Evolutionary conservation across 2,329 filamentous ascomycete genomes (phyloP).

Genomic region (Arthroderma sp.): DNA sequence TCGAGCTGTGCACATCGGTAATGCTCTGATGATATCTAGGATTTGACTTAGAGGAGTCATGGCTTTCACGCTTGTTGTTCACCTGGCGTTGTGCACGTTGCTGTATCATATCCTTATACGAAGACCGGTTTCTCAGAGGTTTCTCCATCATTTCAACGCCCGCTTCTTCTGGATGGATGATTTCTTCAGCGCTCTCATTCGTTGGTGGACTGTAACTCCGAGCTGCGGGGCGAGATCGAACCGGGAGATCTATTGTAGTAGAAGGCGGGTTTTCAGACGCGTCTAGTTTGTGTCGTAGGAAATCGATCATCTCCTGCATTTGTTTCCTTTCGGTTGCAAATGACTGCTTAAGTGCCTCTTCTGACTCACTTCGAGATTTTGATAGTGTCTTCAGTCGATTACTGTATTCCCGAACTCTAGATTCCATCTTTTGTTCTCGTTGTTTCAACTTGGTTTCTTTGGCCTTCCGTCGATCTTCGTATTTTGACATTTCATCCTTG

Average conservation of each 20-base stretch:
- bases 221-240: too few species aligned
- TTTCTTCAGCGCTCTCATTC: too few species aligned
- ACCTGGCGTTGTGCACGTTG: too few species aligned
- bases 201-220: too few species aligned
- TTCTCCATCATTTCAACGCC: too few species aligned
- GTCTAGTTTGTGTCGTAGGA: conserved; percentile 21
- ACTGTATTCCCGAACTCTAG: conserved; percentile 28
- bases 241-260: neutral
- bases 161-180: too few species aligned
- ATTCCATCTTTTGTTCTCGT: conserved; percentile 26
- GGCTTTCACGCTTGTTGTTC: too few species aligned
- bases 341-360: conserved; percentile 21
- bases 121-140: too few species aligned
- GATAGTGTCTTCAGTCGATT: conserved; percentile 23
- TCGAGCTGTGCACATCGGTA: too few species aligned
- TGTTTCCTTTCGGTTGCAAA: conserved; percentile 25
- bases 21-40: too few species aligned
- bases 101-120: too few species aligned
- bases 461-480: conserved; percentile 30
- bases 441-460: conserved; percentile 30
- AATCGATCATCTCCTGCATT: conserved; percentile 28
- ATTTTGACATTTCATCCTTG: conserved; percentile 30
- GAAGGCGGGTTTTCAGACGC: conserved; percentile 12
- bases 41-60: too few species aligned
- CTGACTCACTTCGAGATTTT: conserved; percentile 24